Base-by-base conservation (phyloP, 129 eudicot genomes). In the Heracleum sosnowskyi region DNA sequence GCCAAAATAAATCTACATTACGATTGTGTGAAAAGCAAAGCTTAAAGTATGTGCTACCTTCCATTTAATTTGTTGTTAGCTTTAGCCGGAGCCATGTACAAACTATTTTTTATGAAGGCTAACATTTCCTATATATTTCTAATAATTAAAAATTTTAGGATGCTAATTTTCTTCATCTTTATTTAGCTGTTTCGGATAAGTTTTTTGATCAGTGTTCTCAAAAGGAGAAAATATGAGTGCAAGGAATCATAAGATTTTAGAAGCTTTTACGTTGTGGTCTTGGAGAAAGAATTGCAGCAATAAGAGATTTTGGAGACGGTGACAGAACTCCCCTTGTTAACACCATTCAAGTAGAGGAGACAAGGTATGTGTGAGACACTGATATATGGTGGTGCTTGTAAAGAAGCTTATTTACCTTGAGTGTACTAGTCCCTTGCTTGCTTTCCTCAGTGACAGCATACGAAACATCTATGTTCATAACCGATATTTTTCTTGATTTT, bases 1-100 rank as follows among this genome's bases (percentile, higher is more conserved):
- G 97, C 96, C 92, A 91, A 75, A 86, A 83, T 72, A 87, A 90
- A 79, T 90, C 97, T 77, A 69, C 86, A 42, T 77, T 83, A 77
- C 89, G 90, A 35, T 76, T 94, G 0, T 91, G 91, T 91, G 96
- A 91, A 13, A 82, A 90, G 80, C 96, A 86, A 82, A 86, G 83
- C 60, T 87, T 95, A 34, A 95, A 91, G 97, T 91, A 86, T 70
- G 82, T 79, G 24, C 62, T 47, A 29, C 78, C 29, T 55, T 24
- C 69, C 39, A 39, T 34, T 34, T 22, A 18, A 39, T 1, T 33
- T 15, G 49, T 36, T 20, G 12, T 34, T 69, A 31, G 22, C 44
- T 15, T 66, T 18, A 36, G 49, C 75, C 20, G 45, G 46, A 55
- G 57, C 39, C 36, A 20, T 7, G 35, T 34, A 20, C 55, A 22